Evolutionary conservation across 2,329 filamentous ascomycete species (phyloP), one percentile per base, ranked within the genome.

Genomic region (Daldinia eschscholtzii): DNA sequence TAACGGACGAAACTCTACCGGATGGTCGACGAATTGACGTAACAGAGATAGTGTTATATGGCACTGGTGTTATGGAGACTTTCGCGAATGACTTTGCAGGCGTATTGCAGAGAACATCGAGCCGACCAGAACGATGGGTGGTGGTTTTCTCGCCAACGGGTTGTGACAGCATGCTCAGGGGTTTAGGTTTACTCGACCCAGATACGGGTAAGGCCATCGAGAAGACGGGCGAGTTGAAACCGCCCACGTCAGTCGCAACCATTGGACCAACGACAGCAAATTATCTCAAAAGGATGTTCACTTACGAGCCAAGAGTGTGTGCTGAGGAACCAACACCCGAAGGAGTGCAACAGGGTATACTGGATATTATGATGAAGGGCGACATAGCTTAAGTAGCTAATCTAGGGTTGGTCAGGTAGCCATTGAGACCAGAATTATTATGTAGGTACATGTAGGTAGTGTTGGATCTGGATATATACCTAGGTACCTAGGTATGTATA

Each of bases 181-280:
- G 82, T 1, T 76, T 92, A 58, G 86, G 82, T 2, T 73, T 87
- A 72, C 75, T 90, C 18, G 85, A 89, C 63, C 75, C 79, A 4
- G 76, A 77, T 18, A 85, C 82, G 0, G 81, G 82, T 20, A 84
- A 78, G 73, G 80, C 61, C 23, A 26, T 77, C 20, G 75, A 75
- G 18, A 59, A 60, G 26, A 12, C 57, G 20, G 35, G 41, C 18
- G 57, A 44, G 37, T 73, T 71, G 33, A 76, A 78, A 30, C 81
- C 81, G 9, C 84, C 79, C 57, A 91, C 89, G 0, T 89, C 87
- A 70, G 84, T 98, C 68, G 93, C 91, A 13, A 97, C 94, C 0
- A 99, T 99, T 79, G 96, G 96, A 0, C 95, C 96, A 12, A 99
- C 96, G 18, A 99, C 96, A 10, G 86, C 91, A 70, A 89, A 94